Base-by-base conservation (phyloP, 768 basidiomycete genomes). In the Lactarius sanguifluus region DNA sequence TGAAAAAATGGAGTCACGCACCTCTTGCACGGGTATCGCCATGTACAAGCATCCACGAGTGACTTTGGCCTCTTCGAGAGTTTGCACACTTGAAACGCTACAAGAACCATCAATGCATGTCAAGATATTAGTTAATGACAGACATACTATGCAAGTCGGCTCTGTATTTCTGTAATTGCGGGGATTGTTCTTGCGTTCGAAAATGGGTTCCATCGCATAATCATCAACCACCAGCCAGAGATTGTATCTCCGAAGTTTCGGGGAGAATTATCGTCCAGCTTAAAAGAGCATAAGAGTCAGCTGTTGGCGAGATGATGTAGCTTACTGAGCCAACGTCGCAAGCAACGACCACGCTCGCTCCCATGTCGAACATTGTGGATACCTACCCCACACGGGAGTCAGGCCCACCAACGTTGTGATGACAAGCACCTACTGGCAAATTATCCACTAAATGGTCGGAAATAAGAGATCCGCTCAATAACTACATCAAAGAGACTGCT, bases 241-340 rank as follows among this genome's bases (percentile, higher is more conserved):
- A 99, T 83, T 1, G 92, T 89, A 72, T 99, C 97, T 6, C 97
- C 95, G 76, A 96, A 97, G 71, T 91, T 89, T 61, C 97, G 84
- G 0, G 96, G 95, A 1, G 92, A 92, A 65, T 96, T 98, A 74
- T 99, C 97, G 73, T 98, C 96, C 65, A 96, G 82, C 86, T 93
- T 54, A 36, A 18, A 20, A 58, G 55, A 40, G 36, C 12, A 56
- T 61, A 30, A 68, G 30, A n/a, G 13, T 43, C 50, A 8, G 54
- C 18, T 34, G 28, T 38, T 28, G n/a, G 36, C 12, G 62, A 45
- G 40, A 28, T 45, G n/a, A 12, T 38, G 10, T 20, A 3, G 54
- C 88, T 72, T 75, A 93, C 92, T 36, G 90, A 85, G 68, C 92
- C 96, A 61, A 98, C 97, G 73, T 99, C 97, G 52, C 86, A 89